Conservation (phyloP, 805 yeast genomes). For the Tanozyma kutaoensis region DNA sequence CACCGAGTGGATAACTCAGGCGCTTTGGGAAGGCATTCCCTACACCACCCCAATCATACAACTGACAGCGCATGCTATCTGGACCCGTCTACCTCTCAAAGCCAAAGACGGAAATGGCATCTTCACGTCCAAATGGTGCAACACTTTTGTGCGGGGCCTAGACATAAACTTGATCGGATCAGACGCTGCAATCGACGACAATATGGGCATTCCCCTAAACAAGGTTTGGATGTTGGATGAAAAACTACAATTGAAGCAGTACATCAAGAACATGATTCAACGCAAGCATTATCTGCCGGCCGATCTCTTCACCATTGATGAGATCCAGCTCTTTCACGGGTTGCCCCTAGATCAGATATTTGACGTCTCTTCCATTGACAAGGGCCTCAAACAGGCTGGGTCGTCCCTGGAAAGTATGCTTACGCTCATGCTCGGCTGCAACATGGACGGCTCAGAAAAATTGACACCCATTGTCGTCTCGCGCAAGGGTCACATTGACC, state of each 20-base stretch:
- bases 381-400: conserved; percentile 24
- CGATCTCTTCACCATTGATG: conserved; percentile 48
- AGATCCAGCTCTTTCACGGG: conserved; percentile 44
- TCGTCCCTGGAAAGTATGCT: conserved; percentile 26
- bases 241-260: conserved; percentile 31
- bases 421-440: conserved; percentile 50
- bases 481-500: conserved; percentile 33
- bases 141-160: conserved; percentile 31
- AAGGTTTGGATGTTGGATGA: conserved; percentile 55
- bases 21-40: conserved; percentile 55
- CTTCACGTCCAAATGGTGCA: conserved; percentile 54
- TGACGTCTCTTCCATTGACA: conserved; percentile 29
- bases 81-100: conserved; percentile 43
- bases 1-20: conserved; percentile 59
- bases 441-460: conserved; percentile 51
- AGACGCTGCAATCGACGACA: conserved; percentile 23
- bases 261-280: conserved; percentile 19
- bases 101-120: conserved; percentile 51
- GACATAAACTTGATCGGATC: conserved; percentile 37
- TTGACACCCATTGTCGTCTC: conserved; percentile 50
- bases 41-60: conserved; percentile 51
- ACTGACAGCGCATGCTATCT: conserved; percentile 48
- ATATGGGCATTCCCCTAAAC: conserved; percentile 15
- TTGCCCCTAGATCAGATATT: conserved; percentile 48
- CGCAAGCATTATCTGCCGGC: conserved; percentile 27